Percentiles rank a stretch among this genome's conserved stretches.
Conservation (phyloP, 768 basidiomycete genomes). For the Fomitopsis serialis region DNA sequence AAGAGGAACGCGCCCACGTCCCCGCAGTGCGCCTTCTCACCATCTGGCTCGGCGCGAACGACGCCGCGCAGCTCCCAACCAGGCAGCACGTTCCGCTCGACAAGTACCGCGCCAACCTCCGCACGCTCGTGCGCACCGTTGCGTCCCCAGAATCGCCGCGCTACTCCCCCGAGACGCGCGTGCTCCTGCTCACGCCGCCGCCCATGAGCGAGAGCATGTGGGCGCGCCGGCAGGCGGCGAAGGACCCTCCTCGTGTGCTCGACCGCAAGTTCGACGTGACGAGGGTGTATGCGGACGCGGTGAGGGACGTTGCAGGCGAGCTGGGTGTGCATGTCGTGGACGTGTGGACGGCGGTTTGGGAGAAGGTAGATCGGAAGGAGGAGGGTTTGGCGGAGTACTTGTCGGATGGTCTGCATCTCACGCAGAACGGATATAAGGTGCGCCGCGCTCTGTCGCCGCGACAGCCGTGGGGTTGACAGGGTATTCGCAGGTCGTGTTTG, state of each 20-base stretch:
- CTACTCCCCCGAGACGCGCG: slow-evolving; percentile 66
- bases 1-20: slow-evolving; percentile 37
- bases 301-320: slow-evolving; percentile 50
- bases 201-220: slow-evolving; percentile 69
- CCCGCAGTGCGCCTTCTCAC: slow-evolving; percentile 68
- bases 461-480: neutral
- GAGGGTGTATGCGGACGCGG: slow-evolving; percentile 67
- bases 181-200: slow-evolving; percentile 82
- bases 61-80: slow-evolving; percentile 62
- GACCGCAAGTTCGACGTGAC: slow-evolving; percentile 64
- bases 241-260: slow-evolving; percentile 43
- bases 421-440: slow-evolving; percentile 65
- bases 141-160: slow-evolving; percentile 54
- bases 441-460: neutral
- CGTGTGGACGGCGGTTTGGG: slow-evolving; percentile 66
- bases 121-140: slow-evolving; percentile 55
- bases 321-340: slow-evolving; percentile 63
- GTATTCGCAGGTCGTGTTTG: slow-evolving; percentile 55
- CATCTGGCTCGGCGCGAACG: slow-evolving; percentile 91
- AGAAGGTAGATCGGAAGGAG: slow-evolving; percentile 60
- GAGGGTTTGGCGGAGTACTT: slow-evolving; percentile 45
- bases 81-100: slow-evolving; percentile 74
- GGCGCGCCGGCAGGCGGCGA: slow-evolving; percentile 40
- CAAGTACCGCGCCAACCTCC: slow-evolving; percentile 60
- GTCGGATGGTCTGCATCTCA: slow-evolving; percentile 79